phyloP scores from a whole-genome alignment of 768 basidiomycete genomes.

The Artomyces pyxidatus region DNA sequence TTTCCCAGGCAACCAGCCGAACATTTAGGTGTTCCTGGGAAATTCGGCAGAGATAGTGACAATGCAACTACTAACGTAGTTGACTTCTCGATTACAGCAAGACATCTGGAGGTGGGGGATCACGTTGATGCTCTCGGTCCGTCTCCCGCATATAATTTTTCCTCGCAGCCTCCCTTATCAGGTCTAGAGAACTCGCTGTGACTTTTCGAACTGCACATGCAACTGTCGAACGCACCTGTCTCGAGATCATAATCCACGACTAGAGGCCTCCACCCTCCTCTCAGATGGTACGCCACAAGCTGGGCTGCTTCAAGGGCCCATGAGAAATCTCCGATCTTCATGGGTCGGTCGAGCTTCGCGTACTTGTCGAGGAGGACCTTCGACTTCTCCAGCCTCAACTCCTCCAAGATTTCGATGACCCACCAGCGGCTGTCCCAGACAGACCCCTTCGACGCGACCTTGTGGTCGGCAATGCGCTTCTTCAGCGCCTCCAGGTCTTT shows the following conservation, averaged over 20 bases:
- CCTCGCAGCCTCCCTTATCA: too few relatives aligned
- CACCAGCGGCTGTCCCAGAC: constrained; percentile 39
- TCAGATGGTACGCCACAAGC: too few relatives aligned
- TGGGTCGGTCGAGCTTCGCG: neutral
- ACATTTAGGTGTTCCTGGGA: neutral
- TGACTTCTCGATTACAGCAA: neutral
- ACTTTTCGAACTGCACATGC: too few relatives aligned
- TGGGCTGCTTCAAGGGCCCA: neutral
- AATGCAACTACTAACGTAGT: neutral
- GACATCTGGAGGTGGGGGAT: neutral
- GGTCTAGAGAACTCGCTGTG: too few relatives aligned
- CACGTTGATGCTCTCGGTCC: neutral
- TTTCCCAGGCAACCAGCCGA: too few relatives aligned
- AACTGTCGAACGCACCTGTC: neutral
- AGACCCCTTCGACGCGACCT: neutral
- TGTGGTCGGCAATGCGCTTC: neutral
- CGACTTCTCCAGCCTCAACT: constrained; percentile 34
- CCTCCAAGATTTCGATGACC: constrained; percentile 53
- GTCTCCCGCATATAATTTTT: too few relatives aligned
- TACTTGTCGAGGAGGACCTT: neutral
- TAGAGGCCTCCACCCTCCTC: too few relatives aligned
- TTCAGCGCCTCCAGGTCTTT: neutral
- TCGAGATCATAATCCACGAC: neutral
- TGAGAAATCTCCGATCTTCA: neutral
- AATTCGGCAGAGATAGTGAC: neutral